Percentiles rank a stretch among this genome's conserved stretches.
Evolutionary conservation across 768 basidiomycete genomes (phyloP).

Genomic region (Melanogaster broomeanus): DNA sequence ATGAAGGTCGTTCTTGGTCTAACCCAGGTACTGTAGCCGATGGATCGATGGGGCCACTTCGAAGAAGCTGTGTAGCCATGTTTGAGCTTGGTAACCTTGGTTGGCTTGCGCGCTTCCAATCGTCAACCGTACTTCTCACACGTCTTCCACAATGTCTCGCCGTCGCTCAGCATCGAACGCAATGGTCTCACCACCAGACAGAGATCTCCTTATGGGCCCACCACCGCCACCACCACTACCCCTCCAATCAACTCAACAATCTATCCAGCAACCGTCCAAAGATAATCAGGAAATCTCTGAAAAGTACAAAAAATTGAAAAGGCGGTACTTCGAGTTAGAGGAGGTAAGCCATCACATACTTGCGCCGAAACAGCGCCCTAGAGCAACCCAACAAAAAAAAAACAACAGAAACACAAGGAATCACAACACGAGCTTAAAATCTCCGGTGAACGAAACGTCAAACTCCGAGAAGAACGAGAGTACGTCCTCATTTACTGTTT

Average conservation of each 20-base stretch:
- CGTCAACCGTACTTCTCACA: constrained; percentile 25
- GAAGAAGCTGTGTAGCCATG: constrained; percentile 32
- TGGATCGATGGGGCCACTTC: neutral
- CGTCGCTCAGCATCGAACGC: constrained; percentile 24
- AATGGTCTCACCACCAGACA: constrained; percentile 46
- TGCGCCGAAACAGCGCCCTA: neutral
- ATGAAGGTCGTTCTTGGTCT: neutral
- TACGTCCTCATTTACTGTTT: constrained; percentile 34
- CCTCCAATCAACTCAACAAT: constrained; percentile 28
- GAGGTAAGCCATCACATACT: constrained; percentile 52
- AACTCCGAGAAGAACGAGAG: constrained; percentile 64
- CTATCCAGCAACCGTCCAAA: constrained; percentile 30
- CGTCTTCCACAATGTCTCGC: constrained; percentile 19
- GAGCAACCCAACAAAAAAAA: neutral
- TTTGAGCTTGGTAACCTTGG: constrained; percentile 37
- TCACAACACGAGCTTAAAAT: constrained; percentile 53
- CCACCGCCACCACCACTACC: constrained; percentile 45
- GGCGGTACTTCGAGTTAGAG: constrained; percentile 66
- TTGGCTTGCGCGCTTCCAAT: constrained; percentile 23
- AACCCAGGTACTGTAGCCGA: constrained; percentile 9
- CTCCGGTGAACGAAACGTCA: constrained; percentile 64
- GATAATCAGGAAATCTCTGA: constrained; percentile 52
- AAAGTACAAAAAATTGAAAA: constrained; percentile 67
- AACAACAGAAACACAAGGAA: constrained; percentile 58
- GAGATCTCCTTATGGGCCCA: constrained; percentile 54